Conservation (phyloP, 805 yeast species). For the Monosporozyma servazzii region DNA sequence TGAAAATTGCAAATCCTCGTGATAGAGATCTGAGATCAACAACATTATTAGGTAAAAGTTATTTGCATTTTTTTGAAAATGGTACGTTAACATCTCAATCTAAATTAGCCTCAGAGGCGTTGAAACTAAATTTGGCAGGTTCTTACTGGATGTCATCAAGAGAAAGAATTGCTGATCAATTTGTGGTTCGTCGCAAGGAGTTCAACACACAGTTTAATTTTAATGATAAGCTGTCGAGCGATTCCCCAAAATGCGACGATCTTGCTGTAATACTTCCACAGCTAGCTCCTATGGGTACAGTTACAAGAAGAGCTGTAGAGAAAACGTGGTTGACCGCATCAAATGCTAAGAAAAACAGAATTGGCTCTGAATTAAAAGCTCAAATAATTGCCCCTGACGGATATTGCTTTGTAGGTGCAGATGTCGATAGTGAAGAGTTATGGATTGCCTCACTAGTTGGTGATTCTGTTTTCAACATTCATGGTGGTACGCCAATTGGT, state of each 20-base stretch:
- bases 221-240: background rate
- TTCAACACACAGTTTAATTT: constrained; percentile 20
- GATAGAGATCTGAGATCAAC: constrained; percentile 71
- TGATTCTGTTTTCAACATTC: constrained; percentile 78
- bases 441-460: constrained; percentile 97
- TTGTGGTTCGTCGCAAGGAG: constrained; percentile 55
- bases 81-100: constrained; percentile 64
- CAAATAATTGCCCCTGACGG: constrained; percentile 82
- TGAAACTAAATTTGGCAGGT: constrained; percentile 66
- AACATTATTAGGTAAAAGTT: constrained; percentile 67
- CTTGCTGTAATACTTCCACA: constrained; percentile 77
- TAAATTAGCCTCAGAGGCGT: constrained; percentile 64
- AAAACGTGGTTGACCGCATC: constrained; percentile 97
- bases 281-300: constrained; percentile 88
- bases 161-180: constrained; percentile 73
- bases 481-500: constrained; percentile 94
- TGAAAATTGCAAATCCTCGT: constrained; percentile 82
- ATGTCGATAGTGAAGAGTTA: constrained; percentile 94
- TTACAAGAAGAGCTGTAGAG: constrained; percentile 93
- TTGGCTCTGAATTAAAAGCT: constrained; percentile 91
- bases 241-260: constrained; percentile 9
- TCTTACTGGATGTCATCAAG: constrained; percentile 92
- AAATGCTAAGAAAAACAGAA: constrained; percentile 73
- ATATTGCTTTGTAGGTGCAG: constrained; percentile 92
- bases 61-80: constrained; percentile 60